Evolutionary conservation across 148 eudicot genomes (phyloP), one percentile per base, ranked within the genome.

Genomic region (Persicaria tinctoria): DNA sequence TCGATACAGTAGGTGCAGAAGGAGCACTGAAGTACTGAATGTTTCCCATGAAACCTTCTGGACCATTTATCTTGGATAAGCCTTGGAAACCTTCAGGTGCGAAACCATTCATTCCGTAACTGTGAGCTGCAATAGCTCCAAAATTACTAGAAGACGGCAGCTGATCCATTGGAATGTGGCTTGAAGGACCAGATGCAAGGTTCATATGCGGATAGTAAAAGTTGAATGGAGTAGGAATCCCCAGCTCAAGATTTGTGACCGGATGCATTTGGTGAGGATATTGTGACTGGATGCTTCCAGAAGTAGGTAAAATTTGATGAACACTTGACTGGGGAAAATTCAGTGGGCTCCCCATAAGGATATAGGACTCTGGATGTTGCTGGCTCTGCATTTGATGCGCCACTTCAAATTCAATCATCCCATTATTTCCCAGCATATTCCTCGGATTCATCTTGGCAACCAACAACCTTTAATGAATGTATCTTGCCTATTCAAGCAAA

Each of bases 51-150:
- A 80, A 54, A 44, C 89, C 86, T 79, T 89, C 98, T 9, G 87
- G 83, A 74, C 76, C 85, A 79, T 94, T 94, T 78, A 88, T 81
- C 87, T 94, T 94, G 80, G 82, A 87, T 49, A 83, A 60, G 64
- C 83, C 90, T 83, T 86, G 73, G 32, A 77, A 51, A 75, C 86
- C 89, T 73, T 89, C 88, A 55, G 84, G 70, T 46, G 84, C 79
- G 51, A 82, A 81, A 81, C 73, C 74, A 73, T 76, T 82, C 68
- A 87, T 80, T 59, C 85, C 85, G 75, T 85, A 82, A 69, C 76
- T 55, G 32, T 84, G 82, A 78, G 85, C 73, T 54, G 80, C 86
- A 76, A 81, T 70, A 44, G 78, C 74, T 79, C 86, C 66, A 46
- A 82, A 81, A 84, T 72, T 84, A 78, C 87, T 86, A 14, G 93